Percentiles rank a stretch among this genome's conserved stretches.
phyloP scores from a whole-genome alignment of 2,329 filamentous ascomycete genomes.

The Fonsecaea pedrosoi region DNA sequence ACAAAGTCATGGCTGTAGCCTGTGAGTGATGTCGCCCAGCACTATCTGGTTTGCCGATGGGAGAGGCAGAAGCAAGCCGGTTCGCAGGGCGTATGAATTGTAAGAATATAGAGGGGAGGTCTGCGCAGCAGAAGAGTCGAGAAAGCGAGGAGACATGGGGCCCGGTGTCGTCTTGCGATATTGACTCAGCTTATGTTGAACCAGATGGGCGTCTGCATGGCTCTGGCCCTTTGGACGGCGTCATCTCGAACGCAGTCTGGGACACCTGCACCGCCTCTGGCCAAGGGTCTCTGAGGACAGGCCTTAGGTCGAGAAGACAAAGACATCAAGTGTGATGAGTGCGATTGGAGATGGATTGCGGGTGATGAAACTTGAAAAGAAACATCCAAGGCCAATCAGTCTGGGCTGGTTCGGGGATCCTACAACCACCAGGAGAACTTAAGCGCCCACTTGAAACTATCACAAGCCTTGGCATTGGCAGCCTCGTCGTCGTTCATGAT shows the following conservation, averaged over 20 bases:
- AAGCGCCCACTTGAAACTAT: slow-evolving; percentile 28
- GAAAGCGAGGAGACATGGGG: not conserved
- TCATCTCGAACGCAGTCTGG: slow-evolving; percentile 10
- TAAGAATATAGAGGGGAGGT: not conserved
- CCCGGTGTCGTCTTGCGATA: not conserved
- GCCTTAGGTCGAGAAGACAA: slow-evolving; percentile 7
- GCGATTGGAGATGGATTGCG: slow-evolving; percentile 23
- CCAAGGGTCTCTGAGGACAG: slow-evolving; percentile 4
- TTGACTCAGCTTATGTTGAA: slow-evolving; percentile 27
- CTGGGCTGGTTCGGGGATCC: not conserved
- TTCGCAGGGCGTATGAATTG: not conserved
- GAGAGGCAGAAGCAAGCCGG: not conserved
- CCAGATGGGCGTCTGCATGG: slow-evolving; percentile 10
- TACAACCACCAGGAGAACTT: not conserved
- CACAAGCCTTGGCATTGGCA: slow-evolving; percentile 15
- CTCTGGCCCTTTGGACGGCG: slow-evolving; percentile 11
- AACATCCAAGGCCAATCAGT: slow-evolving; percentile 3
- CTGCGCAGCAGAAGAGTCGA: not conserved
- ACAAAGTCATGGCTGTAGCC: slow-evolving; percentile 3
- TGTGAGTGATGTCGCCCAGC: not conserved
- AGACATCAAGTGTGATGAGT: slow-evolving; percentile 22
- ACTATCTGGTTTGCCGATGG: not conserved
- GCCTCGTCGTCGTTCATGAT: not conserved
- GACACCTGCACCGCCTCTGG: slow-evolving; percentile 23
- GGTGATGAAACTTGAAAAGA: slow-evolving; percentile 29